Conservation (phyloP, 2,329 filamentous ascomycete species). For the Aureobasidium sp. region DNA sequence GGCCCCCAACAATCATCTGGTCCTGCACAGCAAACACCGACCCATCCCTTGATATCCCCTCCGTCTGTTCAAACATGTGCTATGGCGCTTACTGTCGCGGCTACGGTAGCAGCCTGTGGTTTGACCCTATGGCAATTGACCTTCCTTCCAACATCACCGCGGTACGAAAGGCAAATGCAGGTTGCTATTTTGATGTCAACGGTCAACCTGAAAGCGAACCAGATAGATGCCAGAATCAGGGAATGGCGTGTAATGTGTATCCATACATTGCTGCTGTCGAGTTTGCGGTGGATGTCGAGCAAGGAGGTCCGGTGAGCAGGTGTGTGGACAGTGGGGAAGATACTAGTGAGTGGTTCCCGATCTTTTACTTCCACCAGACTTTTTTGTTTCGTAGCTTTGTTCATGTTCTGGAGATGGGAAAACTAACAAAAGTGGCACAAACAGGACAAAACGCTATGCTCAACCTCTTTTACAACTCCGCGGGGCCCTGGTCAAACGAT, state of each 20-base stretch:
- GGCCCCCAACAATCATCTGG: not conserved
- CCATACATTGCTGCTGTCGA: not conserved
- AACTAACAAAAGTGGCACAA: not conserved
- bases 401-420: not conserved
- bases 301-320: not conserved
- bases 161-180: not conserved
- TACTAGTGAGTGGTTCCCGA: not conserved
- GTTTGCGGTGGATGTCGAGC: not conserved
- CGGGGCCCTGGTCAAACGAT: not conserved
- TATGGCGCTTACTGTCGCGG: slow-evolving; percentile 1
- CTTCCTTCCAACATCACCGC: not conserved
- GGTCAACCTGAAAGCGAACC: not conserved
- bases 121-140: not conserved
- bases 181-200: not conserved
- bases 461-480: not conserved
- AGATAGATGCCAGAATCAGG: not conserved
- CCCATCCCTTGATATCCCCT: not conserved
- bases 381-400: too few species aligned
- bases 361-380: too few species aligned
- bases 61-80: slow-evolving; percentile 1
- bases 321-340: not conserved
- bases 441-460: not conserved
- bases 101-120: not conserved
- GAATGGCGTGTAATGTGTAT: not conserved
- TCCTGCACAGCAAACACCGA: not conserved